Percentiles rank a stretch among this genome's conserved stretches.
These are phyloP conservation scores for Sugiyamaella valdiviana DNA, from an alignment of 805 yeast species.

Conservation along the genomic window DNA sequence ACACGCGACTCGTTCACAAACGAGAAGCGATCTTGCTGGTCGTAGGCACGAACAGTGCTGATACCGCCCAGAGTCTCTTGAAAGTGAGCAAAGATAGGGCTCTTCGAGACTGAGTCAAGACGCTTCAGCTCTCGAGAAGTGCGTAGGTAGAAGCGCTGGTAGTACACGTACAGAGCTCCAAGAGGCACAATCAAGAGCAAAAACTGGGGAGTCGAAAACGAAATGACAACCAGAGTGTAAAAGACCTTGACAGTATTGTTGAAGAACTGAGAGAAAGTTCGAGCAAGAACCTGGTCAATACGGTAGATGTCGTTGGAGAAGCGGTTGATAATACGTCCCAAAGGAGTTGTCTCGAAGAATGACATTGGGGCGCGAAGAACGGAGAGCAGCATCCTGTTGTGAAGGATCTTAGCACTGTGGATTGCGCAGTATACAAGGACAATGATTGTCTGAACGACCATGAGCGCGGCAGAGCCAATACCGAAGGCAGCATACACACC, in stretches of 20 bases:
- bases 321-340: constrained; percentile 85
- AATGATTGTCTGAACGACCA: constrained; percentile 59
- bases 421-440: constrained; percentile 80
- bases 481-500: constrained; percentile 75
- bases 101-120: constrained; percentile 58
- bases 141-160: constrained; percentile 63
- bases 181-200: constrained; percentile 65
- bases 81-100: constrained; percentile 77
- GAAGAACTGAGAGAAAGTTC: constrained; percentile 38
- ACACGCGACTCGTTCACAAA: constrained; percentile 48
- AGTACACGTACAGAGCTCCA: constrained; percentile 55
- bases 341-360: constrained; percentile 92
- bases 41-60: constrained; percentile 70
- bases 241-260: constrained; percentile 33
- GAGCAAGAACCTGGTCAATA: constrained; percentile 65
- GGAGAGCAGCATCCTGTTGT: constrained; percentile 62
- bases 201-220: constrained; percentile 86
- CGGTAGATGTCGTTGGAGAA: constrained; percentile 87
- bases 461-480: constrained; percentile 51
- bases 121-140: constrained; percentile 78
- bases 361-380: constrained; percentile 91
- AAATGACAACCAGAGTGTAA: constrained; percentile 76
- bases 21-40: constrained; percentile 59
- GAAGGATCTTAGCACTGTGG: constrained; percentile 66
- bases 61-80: constrained; percentile 79